Base-by-base conservation (phyloP, 345 rosid species). In the Ailanthus altissimus region DNA sequence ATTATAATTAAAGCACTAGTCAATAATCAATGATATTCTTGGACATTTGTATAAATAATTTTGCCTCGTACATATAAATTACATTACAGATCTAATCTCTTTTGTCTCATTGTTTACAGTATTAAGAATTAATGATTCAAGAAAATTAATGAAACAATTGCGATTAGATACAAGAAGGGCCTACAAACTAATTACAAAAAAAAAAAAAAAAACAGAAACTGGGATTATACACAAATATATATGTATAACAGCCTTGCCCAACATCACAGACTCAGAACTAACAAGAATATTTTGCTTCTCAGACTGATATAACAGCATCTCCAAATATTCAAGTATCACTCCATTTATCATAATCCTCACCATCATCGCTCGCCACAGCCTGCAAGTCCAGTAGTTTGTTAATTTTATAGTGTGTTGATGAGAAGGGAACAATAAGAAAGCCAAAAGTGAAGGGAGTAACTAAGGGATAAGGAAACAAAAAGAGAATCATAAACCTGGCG, bases 361-460 rank as follows among this genome's bases (percentile, higher is more conserved):
- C 97, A 40, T 89, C 91, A 42, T 90, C 90, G 73, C 92, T 92
- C 36, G 83, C 99, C 63, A 92, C 97, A 40, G 83, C 99, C 99
- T 95, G 64, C 46, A 85, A 82, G 60, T 54, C 78, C 49, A 26
- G 14, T 43, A 40, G 38, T 38, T n/a, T 25, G 63, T 79, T 23
- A 78, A 70, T 63, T 49, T 62, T 16, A 53, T 6, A 23, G 18
- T 26, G 54, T 32, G n/a, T 75, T 26, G 26, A 61, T 64, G 40
- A 13, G 45, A 47, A 65, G 26, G 70, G 67, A 32, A 60, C 21
- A 75, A 64, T 69, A n/a, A n/a, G 32, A 23, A 21, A 42, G 46
- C 23, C 12, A 70, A 7, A 38, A 6, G 36, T 57, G 6, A 68
- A 70, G 68, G 12, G 74, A 76, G 21, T n/a, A n/a, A n/a, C n/a